phyloP scores from a whole-genome alignment of 2,329 filamentous ascomycete species.

The Aspergillus ochraceus region DNA sequence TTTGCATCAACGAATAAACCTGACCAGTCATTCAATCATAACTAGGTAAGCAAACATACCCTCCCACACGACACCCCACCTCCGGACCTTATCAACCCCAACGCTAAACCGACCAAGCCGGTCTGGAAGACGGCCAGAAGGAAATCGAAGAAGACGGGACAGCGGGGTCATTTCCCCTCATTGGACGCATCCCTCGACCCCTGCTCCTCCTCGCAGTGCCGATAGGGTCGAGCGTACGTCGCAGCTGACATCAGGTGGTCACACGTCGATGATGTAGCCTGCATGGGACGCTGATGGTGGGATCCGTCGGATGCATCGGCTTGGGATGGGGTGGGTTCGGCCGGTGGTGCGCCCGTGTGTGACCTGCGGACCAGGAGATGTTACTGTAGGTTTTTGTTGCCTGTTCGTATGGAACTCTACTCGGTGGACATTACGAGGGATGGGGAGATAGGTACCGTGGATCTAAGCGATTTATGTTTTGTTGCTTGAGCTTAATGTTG shows the following conservation, averaged over 20 bases:
- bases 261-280: background rate
- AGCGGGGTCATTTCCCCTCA: background rate
- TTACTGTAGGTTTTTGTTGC: too few species aligned
- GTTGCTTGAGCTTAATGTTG: background rate
- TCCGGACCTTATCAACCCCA: background rate
- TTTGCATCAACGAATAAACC: too few species aligned
- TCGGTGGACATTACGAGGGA: too few species aligned
- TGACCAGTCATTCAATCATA: background rate
- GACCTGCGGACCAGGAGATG: too few species aligned
- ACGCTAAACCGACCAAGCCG: background rate
- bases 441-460: too few species aligned
- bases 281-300: background rate
- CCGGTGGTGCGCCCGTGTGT: too few species aligned
- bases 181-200: background rate
- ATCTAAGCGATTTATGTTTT: too few species aligned
- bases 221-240: background rate
- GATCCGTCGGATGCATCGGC: background rate
- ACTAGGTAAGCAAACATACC: too few species aligned
- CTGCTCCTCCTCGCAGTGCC: background rate
- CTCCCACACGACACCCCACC: too few species aligned
- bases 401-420: too few species aligned
- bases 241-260: background rate
- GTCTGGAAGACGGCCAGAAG: background rate
- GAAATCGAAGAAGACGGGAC: background rate
- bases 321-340: background rate